phyloP scores from a whole-genome alignment of 1,284 basidiomycete genomes.

The Ceratorhiza oryzae-sativae region DNA sequence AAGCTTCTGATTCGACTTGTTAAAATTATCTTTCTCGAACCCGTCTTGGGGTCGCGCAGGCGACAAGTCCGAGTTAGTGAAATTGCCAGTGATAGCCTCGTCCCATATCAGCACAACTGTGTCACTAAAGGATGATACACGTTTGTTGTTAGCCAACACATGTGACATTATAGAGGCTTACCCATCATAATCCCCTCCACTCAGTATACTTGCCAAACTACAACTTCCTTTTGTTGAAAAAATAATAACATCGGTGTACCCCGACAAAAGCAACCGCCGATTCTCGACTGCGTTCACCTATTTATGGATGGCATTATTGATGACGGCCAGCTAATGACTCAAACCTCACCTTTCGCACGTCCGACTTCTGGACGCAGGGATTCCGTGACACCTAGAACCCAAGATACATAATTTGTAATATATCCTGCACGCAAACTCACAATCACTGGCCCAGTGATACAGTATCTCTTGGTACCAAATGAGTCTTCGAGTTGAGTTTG shows the following conservation, averaged over 20 bases:
- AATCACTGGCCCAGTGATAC: conserved; percentile 18
- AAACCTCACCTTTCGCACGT: conserved; percentile 8
- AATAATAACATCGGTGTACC: conserved; percentile 34
- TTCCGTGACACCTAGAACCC: conserved; percentile 14
- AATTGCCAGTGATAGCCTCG: conserved; percentile 12
- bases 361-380: conserved; percentile 27
- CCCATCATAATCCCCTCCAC: conserved; percentile 43
- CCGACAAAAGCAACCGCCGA: not conserved
- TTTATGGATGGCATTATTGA: not conserved
- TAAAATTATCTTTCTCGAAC: conserved; percentile 30
- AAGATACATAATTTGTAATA: not conserved
- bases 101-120: conserved; percentile 37
- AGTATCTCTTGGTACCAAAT: not conserved
- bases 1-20: not conserved
- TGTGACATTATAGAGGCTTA: no score
- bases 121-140: no score
- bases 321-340: not conserved
- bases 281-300: conserved; percentile 39
- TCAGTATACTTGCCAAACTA: conserved; percentile 35
- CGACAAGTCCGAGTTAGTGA: conserved; percentile 29
- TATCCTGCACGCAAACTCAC: not conserved
- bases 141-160: no score
- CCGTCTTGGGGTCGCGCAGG: conserved; percentile 30
- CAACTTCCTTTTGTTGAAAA: conserved; percentile 39
- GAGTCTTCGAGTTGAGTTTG: not conserved